Evolutionary conservation across 306 rosid species (phyloP).

Genomic region (Purshia tridentata): DNA sequence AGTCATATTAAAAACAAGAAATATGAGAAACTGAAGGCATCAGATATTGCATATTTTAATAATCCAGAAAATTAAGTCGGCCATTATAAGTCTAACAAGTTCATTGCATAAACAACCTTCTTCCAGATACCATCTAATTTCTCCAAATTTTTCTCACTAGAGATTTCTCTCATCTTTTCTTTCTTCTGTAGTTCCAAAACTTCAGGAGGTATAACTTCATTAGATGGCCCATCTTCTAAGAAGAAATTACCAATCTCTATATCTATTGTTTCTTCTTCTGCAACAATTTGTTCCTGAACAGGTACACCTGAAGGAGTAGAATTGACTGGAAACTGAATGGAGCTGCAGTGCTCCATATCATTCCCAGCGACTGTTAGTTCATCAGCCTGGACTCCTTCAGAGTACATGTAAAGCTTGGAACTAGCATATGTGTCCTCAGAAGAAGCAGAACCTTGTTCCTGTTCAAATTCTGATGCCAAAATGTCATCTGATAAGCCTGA

Average conservation of each 20-base stretch:
- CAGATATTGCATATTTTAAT: background rate
- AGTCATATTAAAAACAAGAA: background rate
- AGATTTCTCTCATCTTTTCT: constrained; percentile 58
- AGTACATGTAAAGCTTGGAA: constrained; percentile 33
- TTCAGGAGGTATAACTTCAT: constrained; percentile 49
- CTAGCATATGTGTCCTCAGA: constrained; percentile 35
- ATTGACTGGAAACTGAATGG: constrained; percentile 36
- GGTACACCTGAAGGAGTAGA: constrained; percentile 30
- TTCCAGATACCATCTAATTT: constrained; percentile 90
- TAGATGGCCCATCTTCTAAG: constrained; percentile 53
- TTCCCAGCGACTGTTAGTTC: constrained; percentile 32
- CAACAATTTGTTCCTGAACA: constrained; percentile 40
- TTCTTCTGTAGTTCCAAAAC: constrained; percentile 56
- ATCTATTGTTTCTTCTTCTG: constrained; percentile 57
- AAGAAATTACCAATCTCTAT: constrained; percentile 82
- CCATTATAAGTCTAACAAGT: background rate
- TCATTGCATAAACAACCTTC: constrained; percentile 46
- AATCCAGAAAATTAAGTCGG: background rate
- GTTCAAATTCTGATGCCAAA: constrained; percentile 62
- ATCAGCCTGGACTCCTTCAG: constrained; percentile 38
- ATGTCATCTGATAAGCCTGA: constrained; percentile 73
- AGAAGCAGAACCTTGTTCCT: constrained; percentile 49
- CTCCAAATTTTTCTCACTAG: constrained; percentile 69
- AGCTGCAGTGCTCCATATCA: constrained; percentile 31
- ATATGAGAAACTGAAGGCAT: constrained; percentile 1